Base-by-base conservation (phyloP, 495 filamentous ascomycete genomes). In the Tuber borchii region DNA sequence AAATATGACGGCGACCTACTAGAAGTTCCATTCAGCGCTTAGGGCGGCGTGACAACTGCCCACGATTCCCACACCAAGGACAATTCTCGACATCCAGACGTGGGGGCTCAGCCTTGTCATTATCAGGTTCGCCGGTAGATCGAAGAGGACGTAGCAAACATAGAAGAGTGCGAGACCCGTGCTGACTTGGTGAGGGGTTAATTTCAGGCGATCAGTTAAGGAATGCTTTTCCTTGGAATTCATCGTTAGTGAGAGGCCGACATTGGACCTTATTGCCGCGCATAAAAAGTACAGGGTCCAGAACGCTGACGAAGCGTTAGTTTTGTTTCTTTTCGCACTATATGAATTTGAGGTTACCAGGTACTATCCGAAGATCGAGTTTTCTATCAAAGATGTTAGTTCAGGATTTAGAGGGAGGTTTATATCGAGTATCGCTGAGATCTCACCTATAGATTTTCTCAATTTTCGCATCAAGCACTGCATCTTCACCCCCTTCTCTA, bases 231-330 rank as follows among this genome's bases (percentile, higher is more conserved):
- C 83, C 31, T 86, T 83, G 43, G 84, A 80, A 83, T 97, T 96
- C 93, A 97, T 97, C 3, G 94, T 97, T 83, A 97, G 92, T 43
- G 94, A 92, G 77, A 97, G 88, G 31, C 92, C 92, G 77, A 97
- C 91, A 86, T 96, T 97, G 77, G 92, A 94, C 69, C 93, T 90
- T 82, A 97, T 93, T 73, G 93, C 93, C 1, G 94, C 95, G 87
- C 92, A 93, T 75, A 97, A 87, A 83, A 97, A 97, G 85, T 97
- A 97, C 12, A 97, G 87, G n/a, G 91, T 84, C 93, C 93, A 97
- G 84, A 97, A 94, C 51, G 94, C 93, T 88, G 72, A 70, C 37
- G 73, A 68, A 70, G 8, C 46, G 77, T 79, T 73, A 77, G 71
- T 26, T 75, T n/a, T 61, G 45, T 61, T 31, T 37, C 34, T 17